Evolutionary conservation across 805 yeast species (phyloP).

Genomic region (Sugiyamaella valdiviana): DNA sequence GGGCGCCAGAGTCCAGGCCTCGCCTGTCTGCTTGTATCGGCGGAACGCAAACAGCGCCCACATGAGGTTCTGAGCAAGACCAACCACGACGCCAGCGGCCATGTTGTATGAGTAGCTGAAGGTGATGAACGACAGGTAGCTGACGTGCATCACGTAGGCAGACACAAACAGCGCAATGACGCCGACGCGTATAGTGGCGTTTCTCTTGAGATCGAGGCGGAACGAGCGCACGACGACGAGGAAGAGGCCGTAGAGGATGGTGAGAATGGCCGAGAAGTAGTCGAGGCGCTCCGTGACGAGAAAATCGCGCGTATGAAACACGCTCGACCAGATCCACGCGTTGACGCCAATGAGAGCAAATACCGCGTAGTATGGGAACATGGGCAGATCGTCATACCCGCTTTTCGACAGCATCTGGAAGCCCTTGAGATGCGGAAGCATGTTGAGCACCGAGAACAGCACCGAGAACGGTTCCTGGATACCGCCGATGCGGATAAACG

Average conservation of each 20-base stretch:
- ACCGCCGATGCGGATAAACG: conserved; percentile 70
- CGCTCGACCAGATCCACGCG: conserved; percentile 83
- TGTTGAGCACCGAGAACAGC: conserved; percentile 67
- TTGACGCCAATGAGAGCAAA: conserved; percentile 62
- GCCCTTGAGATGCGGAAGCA: conserved; percentile 53
- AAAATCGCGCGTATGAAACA: conserved; percentile 85
- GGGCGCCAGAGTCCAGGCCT: conserved; percentile 46
- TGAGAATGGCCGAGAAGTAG: conserved; percentile 87
- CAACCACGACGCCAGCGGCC: conserved; percentile 79
- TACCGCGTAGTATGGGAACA: conserved; percentile 34
- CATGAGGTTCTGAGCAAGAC: conserved; percentile 61
- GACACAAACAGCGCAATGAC: conserved; percentile 40
- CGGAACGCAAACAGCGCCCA: conserved; percentile 37
- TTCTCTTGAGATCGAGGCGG: conserved; percentile 43
- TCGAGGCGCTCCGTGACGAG: conserved; percentile 76
- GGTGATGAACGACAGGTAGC: conserved; percentile 52
- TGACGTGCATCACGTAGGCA: conserved; percentile 59
- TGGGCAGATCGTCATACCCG: not conserved
- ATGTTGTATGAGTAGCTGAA: conserved; percentile 94
- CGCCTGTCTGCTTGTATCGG: conserved; percentile 22
- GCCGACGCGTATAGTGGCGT: conserved; percentile 27
- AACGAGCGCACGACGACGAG: conserved; percentile 56
- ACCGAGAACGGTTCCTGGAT: conserved; percentile 81
- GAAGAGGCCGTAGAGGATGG: conserved; percentile 75
- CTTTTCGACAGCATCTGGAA: conserved; percentile 33